These are phyloP conservation scores for Aureobasidium sp. DNA, from an alignment of 2,329 filamentous ascomycete species.

Conservation along the genomic window DNA sequence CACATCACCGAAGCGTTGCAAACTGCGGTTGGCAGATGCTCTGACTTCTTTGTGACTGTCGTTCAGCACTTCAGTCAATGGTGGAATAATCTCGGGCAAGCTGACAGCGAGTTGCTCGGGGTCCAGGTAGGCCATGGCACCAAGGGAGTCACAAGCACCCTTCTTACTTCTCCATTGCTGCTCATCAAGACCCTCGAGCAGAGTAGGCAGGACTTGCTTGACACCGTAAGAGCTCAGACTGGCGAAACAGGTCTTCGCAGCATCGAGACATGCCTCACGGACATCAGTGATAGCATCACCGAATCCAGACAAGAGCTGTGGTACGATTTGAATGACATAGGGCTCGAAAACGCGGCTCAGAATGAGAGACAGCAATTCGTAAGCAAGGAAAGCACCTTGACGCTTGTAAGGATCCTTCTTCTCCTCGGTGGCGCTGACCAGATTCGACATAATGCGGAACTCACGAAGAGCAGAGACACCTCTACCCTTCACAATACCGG, in stretches of 20 bases:
- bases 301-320: conserved; percentile 80
- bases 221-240: conserved; percentile 93
- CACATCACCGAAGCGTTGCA: conserved; percentile 97
- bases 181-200: conserved; percentile 87
- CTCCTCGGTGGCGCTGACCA: conserved; percentile 80
- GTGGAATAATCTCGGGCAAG: conserved; percentile 92
- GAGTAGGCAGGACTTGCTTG: conserved; percentile 83
- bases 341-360: conserved; percentile 88
- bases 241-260: conserved; percentile 89
- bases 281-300: conserved; percentile 84
- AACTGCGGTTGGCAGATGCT: conserved; percentile 80
- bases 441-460: conserved; percentile 72
- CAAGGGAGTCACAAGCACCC: conserved; percentile 90
- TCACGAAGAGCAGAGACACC: conserved; percentile 76
- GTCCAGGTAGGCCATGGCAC: conserved; percentile 97
- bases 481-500: conserved; percentile 80
- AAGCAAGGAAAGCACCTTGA: conserved; percentile 81
- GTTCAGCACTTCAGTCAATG: conserved; percentile 85
- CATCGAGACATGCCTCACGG: conserved; percentile 83
- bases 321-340: conserved; percentile 91
- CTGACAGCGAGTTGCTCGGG: conserved; percentile 88
- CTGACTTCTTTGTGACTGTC: conserved; percentile 98
- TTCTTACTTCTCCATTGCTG: conserved; percentile 98
- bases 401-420: conserved; percentile 87
- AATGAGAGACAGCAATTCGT: conserved; percentile 79